phyloP scores from a whole-genome alignment of 2,329 filamentous ascomycete species.

The Neonectria sp. region DNA sequence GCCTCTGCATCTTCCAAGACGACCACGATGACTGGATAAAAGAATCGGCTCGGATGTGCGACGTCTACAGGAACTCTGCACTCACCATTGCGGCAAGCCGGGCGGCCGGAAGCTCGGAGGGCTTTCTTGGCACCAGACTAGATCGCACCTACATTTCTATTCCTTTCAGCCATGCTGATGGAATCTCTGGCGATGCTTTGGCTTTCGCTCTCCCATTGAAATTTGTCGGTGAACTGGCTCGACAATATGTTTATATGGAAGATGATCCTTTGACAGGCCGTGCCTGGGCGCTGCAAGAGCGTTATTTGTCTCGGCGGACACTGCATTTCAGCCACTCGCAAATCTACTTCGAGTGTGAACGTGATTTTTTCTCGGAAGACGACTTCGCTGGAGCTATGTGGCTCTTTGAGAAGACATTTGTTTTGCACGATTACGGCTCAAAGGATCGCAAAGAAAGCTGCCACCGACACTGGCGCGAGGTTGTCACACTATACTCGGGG shows the following conservation, averaged over 20 bases:
- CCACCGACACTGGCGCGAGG: background rate
- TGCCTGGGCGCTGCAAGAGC: slow-evolving; percentile 3
- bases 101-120: slow-evolving; percentile 4
- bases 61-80: slow-evolving; percentile 3
- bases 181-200: background rate
- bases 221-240: background rate
- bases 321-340: background rate
- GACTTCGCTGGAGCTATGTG: background rate
- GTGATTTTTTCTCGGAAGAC: background rate
- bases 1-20: slow-evolving; percentile 14
- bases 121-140: background rate
- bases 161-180: background rate
- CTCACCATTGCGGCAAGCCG: slow-evolving; percentile 14
- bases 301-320: background rate
- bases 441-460: background rate
- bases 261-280: slow-evolving; percentile 1
- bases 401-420: too few species aligned
- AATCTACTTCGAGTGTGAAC: background rate
- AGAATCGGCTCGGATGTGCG: slow-evolving; percentile 6
- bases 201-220: background rate
- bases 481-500: background rate
- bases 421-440: too few species aligned
- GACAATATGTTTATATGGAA: background rate
- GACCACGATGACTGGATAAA: slow-evolving; percentile 5
- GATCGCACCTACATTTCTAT: background rate